Conservation (phyloP, 1,284 basidiomycete genomes). For the Malassezia japonica region DNA sequence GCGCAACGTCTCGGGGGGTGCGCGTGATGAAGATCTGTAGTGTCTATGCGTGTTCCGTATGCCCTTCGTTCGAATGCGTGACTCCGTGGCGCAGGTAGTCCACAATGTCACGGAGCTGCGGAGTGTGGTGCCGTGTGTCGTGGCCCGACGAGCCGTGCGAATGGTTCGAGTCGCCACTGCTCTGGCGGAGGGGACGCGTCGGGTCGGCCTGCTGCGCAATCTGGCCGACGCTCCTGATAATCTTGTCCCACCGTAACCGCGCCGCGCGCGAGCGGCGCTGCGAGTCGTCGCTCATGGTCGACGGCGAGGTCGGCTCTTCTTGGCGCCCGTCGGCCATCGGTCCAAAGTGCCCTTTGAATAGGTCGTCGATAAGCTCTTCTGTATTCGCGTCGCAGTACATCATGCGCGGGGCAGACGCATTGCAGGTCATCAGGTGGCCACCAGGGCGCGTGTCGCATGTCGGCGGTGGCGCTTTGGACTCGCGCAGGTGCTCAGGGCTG, state of each 20-base stretch:
- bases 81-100: neutral
- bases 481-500: constrained; percentile 6
- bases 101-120: neutral
- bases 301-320: neutral
- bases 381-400: constrained; percentile 8
- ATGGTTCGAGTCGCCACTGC: no score
- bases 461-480: neutral
- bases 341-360: constrained; percentile 5
- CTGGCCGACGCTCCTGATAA: neutral
- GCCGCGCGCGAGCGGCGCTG: neutral
- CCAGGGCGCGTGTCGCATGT: neutral
- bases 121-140: no score
- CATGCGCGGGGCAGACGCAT: constrained; percentile 7
- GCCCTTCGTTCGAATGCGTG: neutral
- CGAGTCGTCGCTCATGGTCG: neutral
- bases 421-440: neutral
- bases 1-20: constrained; percentile 6
- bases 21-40: no score
- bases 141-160: no score
- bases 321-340: constrained; percentile 1
- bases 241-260: constrained; percentile 9
- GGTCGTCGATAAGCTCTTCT: constrained; percentile 10
- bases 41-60: neutral
- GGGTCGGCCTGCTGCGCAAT: neutral
- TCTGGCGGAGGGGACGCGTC: neutral